A percentile compares a stretch with the other conserved stretches of the same genome.
These are phyloP conservation scores for Arxiozyma bovina DNA, from an alignment of 1,139 yeast species.

Conservation along the genomic window DNA sequence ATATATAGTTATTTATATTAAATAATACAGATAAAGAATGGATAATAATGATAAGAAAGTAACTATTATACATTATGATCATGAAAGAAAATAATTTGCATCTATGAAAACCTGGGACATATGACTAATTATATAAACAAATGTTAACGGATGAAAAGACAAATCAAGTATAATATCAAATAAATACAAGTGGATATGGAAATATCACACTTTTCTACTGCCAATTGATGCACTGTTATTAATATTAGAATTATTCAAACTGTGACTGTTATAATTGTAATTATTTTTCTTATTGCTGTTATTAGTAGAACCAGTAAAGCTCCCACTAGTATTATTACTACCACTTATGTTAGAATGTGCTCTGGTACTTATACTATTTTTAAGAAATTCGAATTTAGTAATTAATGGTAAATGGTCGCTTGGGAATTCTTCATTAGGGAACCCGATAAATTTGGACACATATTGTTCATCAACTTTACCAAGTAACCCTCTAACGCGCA, in stretches of 20 bases:
- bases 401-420: conserved; percentile 89
- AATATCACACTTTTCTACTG: conserved; percentile 23
- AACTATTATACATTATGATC: background rate
- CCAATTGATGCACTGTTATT: conserved; percentile 7
- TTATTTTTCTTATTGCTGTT: background rate
- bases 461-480: conserved; percentile 80
- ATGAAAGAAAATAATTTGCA: background rate
- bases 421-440: conserved; percentile 90
- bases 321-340: background rate
- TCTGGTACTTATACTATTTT: conserved; percentile 28
- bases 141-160: background rate
- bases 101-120: background rate
- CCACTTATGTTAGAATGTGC: background rate
- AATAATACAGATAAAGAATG: background rate
- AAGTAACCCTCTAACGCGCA: conserved; percentile 76
- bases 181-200: background rate
- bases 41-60: background rate
- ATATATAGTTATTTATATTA: too few relatives aligned
- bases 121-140: background rate
- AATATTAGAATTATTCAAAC: background rate
- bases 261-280: background rate
- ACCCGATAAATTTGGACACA: conserved; percentile 69
- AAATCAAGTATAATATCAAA: background rate
- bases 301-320: background rate
- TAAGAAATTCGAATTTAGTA: conserved; percentile 65